Base-by-base conservation (phyloP, 2,329 filamentous ascomycete genomes). In the Arthrinium phaeospermum region DNA sequence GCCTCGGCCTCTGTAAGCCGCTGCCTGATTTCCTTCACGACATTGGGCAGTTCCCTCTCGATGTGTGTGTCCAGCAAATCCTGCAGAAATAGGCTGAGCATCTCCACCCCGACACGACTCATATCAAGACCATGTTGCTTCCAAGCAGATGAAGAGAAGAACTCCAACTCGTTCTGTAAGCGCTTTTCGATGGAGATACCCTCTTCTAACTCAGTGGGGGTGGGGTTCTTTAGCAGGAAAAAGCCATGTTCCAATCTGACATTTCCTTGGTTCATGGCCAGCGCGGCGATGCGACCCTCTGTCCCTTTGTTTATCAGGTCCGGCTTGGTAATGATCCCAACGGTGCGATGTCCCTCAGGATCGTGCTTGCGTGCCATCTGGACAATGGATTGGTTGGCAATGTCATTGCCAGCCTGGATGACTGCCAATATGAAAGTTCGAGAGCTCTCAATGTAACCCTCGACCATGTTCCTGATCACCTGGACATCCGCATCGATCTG, bases 391-490 rank as follows among this genome's bases (percentile, higher is more conserved):
- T 86, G 84, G 30, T 81, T 83, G 4, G 80, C 80, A 19, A 79
- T 77, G 45, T 86, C 84, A 37, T 82, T 83, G 10, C 77, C 79
- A 3, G 84, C 84, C 0, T 81, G 81, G 0, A 88, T 80, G 0
- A 87, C 83, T 0, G 83, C 83, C 2, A 87, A 79, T 41, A 87
- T 85, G 53, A 87, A 86, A 30, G 82, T 85, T 37, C 83, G 79
- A 0, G 80, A 74, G 37, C 82, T 80, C 10, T 75, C 49, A 75
- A 87, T 83, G 72, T 87, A 87, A 0, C 74, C 41, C 19, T 81
- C 73, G 1, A 86, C 82, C 34, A 87, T 78, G 0, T 77, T 71
- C 3, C 74, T 69, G 1, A 87, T 81, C 2, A 80, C 68, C 13
- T 81, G 73, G 1, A 82, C 79, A 45, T 83, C 82, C 16, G 71